Evolutionary conservation across 306 rosid species (phyloP).

Genomic region (Gleditsia sinensis): DNA sequence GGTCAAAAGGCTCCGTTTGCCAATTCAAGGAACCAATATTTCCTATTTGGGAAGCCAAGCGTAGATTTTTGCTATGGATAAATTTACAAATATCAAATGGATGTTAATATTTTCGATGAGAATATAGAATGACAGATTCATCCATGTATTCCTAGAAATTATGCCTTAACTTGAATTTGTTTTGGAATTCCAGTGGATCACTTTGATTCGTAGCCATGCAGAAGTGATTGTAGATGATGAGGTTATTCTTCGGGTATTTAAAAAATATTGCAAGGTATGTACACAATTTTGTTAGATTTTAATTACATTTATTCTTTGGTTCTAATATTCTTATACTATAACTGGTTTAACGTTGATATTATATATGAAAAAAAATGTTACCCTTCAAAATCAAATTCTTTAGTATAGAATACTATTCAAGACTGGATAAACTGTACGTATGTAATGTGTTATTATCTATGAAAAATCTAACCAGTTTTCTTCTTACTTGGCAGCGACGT

Average conservation of each 20-base stretch:
- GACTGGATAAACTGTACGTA: slow-evolving; percentile 9
- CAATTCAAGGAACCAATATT: not conserved
- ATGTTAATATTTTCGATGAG: slow-evolving; percentile 1
- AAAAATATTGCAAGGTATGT: slow-evolving; percentile 76
- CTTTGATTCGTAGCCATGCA: slow-evolving; percentile 80
- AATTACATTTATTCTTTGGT: not conserved
- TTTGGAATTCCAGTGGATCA: slow-evolving; percentile 80
- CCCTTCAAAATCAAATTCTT: slow-evolving; percentile 8
- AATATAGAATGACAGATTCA: slow-evolving; percentile 18
- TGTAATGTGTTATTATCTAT: slow-evolving; percentile 25
- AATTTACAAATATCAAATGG: slow-evolving; percentile 7
- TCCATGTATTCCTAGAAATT: slow-evolving; percentile 19
- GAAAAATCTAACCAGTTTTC: slow-evolving; percentile 29
- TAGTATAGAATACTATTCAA: not conserved
- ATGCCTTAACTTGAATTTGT: slow-evolving; percentile 39
- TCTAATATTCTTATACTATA: not conserved
- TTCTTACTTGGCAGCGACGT: slow-evolving; percentile 81
- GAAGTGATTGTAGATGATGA: slow-evolving; percentile 81
- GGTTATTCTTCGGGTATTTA: slow-evolving; percentile 60
- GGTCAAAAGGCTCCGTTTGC: not conserved
- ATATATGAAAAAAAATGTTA: not conserved
- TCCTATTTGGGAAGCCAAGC: slow-evolving; percentile 16
- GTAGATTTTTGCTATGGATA: not conserved
- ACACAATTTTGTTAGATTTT: slow-evolving; percentile 1
- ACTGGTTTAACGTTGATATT: slow-evolving; percentile 18